Base-by-base conservation (phyloP, 2,329 filamentous ascomycete genomes). In the Pseudocercospora macadamiae region DNA sequence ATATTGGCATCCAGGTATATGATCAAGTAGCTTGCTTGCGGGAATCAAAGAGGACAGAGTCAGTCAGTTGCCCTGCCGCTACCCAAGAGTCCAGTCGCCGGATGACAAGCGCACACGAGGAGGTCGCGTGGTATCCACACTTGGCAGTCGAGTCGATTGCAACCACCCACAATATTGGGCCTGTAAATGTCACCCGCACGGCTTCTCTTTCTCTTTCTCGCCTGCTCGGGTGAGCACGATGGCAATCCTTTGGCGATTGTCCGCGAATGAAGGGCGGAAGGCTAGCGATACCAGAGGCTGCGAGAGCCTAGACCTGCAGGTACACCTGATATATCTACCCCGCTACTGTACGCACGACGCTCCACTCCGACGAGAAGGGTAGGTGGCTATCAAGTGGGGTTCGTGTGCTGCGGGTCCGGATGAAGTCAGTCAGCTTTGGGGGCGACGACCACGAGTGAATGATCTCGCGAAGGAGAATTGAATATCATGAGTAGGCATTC, bases 61-160 rank as follows among this genome's bases (percentile, higher is more conserved):
- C 37, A 42, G 18, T 42, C 14, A n/a, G 36, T 39, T 19, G 16
- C 18, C 36, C 36, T 37, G 36, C n/a, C 36, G 19, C 36, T 34
- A 36, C 44, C 49, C 55, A 53, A 32, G 34, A 21, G 32, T 54
- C 23, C 25, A 23, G 52, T 39, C 34, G 54, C 47, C 28, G 48
- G 19, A 47, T 36, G 21, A 26, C 44, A 51, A 37, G 21, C 18
- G 37, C 49, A 52, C 49, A 54, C 51, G 56, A 54, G 52, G 51
- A 39, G 44, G 57, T 60, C 57, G 57, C 57, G 57, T 60, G 57
- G 52, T 52, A 21, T 39, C 45, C 48, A 32, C 48, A 39, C 45
- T 52, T 23, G 23, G 42, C 42, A 14, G n/a, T 34, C 25, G 44
- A 34, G 25, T 28, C 48, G 45, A n/a, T 10, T 10, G 54, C n/a